Evolutionary conservation across 2,329 filamentous ascomycete species (phyloP).

Genomic region (Beauveria scarabaeidicola): DNA sequence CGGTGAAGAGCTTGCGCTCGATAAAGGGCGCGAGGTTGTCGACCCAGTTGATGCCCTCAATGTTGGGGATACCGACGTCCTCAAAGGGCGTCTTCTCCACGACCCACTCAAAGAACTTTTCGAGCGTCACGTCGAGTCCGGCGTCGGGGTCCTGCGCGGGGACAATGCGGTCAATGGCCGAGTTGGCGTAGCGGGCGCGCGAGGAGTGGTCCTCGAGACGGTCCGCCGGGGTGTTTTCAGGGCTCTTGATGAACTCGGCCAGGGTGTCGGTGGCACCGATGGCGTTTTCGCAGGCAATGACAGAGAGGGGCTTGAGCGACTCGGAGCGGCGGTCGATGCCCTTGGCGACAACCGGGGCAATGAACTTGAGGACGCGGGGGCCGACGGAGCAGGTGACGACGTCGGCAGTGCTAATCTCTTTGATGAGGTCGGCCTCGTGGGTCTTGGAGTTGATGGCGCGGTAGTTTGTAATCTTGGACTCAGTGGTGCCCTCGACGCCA

Average conservation of each 20-base stretch:
- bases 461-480: slow-evolving; percentile 87
- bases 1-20: slow-evolving; percentile 98
- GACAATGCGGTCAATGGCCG: slow-evolving; percentile 95
- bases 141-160: slow-evolving; percentile 75
- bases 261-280: slow-evolving; percentile 90
- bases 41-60: slow-evolving; percentile 89
- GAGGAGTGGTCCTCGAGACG: slow-evolving; percentile 59
- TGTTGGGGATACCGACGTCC: slow-evolving; percentile 54
- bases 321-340: slow-evolving; percentile 70
- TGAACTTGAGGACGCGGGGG: slow-evolving; percentile 91
- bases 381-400: slow-evolving; percentile 95
- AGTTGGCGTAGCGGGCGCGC: slow-evolving; percentile 90
- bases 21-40: slow-evolving; percentile 89
- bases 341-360: slow-evolving; percentile 91
- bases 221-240: slow-evolving; percentile 60
- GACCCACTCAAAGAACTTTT: slow-evolving; percentile 99
- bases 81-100: slow-evolving; percentile 83
- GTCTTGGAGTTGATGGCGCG: slow-evolving; percentile 92
- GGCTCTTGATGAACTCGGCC: slow-evolving; percentile 67
- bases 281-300: slow-evolving; percentile 97
- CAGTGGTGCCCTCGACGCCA: slow-evolving; percentile 70
- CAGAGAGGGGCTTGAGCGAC: slow-evolving; percentile 58
- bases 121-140: slow-evolving; percentile 85
- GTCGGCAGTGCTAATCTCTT: slow-evolving; percentile 81
- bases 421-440: slow-evolving; percentile 69